Evolutionary conservation across 2,329 filamentous ascomycete species (phyloP), one percentile per base, ranked within the genome.

Genomic region (Penicillium sp.): DNA sequence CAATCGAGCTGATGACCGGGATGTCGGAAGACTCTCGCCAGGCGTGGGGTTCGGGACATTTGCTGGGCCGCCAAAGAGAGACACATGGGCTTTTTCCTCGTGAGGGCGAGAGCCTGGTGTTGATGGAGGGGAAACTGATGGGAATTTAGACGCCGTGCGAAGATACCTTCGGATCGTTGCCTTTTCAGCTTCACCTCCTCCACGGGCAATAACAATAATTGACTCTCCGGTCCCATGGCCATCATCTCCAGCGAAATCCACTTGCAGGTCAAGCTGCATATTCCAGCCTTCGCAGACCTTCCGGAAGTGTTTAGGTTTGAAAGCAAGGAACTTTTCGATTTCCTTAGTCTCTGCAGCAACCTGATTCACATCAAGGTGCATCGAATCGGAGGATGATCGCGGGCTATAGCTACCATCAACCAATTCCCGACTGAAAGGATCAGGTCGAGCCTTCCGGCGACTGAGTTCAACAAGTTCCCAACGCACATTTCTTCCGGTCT

Each of bases 161-260:
- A 80, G 82, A 63, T 78, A 87, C 47, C 86, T 78, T 57, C 75
- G 82, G 51, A 86, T 73, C 7, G 74, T 73, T 5, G 83, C 77
- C 10, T 72, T 70, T 26, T 77, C 73, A 6, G 79, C 79, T 55
- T 88, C 83, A 23, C 84, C 83, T n/a, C 85, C 71, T 1, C 90
- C 91, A 63, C 87, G 88, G 27, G 84, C 80, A 40, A 97, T 80
- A 2, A 96, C 81, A 21, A 95, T 79, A 32, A 96, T 76, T 13
- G 80, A 81, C 70, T 97, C 93, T 17, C 91, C 91, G 21, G 86
- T 87, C 42, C 86, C 84, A 48, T 84, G 78, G n/a, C 84, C 83
- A 71, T 94, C 89, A 59, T 92, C 90, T 17, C 84, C 85, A 33
- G 88, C 88, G 72, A 97, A 97, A 67, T 99, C 94, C 2, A 96